A percentile compares a stretch with the other conserved stretches of the same genome.
Conservation (phyloP, 331 rosid genomes). For the Stylosanthes scabra region DNA sequence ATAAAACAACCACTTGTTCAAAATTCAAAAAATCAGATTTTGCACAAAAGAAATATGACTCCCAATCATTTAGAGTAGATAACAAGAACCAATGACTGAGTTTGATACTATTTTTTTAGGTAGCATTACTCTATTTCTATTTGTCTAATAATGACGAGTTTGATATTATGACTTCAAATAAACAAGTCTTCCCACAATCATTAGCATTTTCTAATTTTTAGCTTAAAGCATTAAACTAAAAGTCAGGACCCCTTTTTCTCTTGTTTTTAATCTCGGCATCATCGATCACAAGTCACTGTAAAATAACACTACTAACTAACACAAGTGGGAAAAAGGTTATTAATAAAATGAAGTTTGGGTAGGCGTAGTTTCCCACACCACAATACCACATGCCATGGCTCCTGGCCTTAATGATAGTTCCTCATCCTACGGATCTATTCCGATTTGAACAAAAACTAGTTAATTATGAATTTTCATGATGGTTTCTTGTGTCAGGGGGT, state of each 20-base stretch:
- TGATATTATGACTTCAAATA: background rate
- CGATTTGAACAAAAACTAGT: background rate
- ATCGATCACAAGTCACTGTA: too few relatives aligned
- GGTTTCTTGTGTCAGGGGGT: background rate
- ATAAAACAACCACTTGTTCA: conserved; percentile 4
- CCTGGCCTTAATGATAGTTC: conserved; percentile 4
- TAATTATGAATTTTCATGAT: background rate
- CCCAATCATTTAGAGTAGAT: conserved; percentile 15
- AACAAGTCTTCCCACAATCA: too few relatives aligned
- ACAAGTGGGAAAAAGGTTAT: background rate
- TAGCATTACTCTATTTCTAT: background rate
- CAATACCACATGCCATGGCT: conserved; percentile 34
- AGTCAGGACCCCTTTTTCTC: too few relatives aligned
- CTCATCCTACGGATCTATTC: conserved; percentile 35
- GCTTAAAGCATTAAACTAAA: background rate
- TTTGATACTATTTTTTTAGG: background rate
- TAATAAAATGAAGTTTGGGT: background rate
- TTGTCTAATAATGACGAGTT: background rate
- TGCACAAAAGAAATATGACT: background rate
- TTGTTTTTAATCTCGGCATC: too few relatives aligned
- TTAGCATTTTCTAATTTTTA: background rate
- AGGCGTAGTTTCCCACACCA: conserved; percentile 8
- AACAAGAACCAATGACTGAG: conserved; percentile 28
- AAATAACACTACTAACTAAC: background rate
- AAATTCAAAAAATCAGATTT: background rate